Conservation (phyloP, 2,329 filamentous ascomycete species). For the Onygena corvina region DNA sequence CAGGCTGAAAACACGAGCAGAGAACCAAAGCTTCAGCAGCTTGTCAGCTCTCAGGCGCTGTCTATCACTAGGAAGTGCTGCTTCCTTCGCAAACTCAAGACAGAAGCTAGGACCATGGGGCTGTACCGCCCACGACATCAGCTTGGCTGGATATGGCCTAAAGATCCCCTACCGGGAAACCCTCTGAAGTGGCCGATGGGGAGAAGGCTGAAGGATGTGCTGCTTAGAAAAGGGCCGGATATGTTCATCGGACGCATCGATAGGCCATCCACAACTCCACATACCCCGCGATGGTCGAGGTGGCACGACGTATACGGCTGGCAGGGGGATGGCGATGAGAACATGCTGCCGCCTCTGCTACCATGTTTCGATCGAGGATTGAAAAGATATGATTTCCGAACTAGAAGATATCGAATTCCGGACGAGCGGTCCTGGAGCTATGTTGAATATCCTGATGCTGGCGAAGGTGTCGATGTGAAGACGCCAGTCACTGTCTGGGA, state of each 20-base stretch:
- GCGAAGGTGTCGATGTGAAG: conserved; percentile 3
- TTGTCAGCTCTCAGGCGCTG: too few relatives aligned
- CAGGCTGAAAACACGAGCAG: too few relatives aligned
- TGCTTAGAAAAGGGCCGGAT: conserved; percentile 32
- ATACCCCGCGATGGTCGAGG: conserved; percentile 14
- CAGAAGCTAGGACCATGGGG: not conserved
- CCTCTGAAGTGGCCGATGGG: conserved; percentile 22
- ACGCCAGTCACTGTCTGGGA: conserved; percentile 20
- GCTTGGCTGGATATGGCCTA: conserved; percentile 28
- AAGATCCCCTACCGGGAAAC: conserved; percentile 28
- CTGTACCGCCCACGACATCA: conserved; percentile 3
- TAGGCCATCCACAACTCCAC: conserved; percentile 8
- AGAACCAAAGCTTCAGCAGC: too few relatives aligned
- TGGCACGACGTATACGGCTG: conserved; percentile 15
- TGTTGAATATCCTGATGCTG: conserved; percentile 22
- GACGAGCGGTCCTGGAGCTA: conserved; percentile 23
- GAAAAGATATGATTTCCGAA: conserved; percentile 26
- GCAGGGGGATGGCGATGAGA: conserved; percentile 8
- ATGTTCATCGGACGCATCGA: conserved; percentile 28
- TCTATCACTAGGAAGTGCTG: too few relatives aligned
- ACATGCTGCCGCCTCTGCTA: conserved; percentile 8
- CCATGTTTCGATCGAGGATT: conserved; percentile 17
- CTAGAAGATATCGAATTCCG: conserved; percentile 22
- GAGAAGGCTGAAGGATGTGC: conserved; percentile 28
- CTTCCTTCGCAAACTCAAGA: too few relatives aligned